phyloP scores from a whole-genome alignment of 225 moss, liverwort and hornwort species.

The Takakia lepidozioides region DNA sequence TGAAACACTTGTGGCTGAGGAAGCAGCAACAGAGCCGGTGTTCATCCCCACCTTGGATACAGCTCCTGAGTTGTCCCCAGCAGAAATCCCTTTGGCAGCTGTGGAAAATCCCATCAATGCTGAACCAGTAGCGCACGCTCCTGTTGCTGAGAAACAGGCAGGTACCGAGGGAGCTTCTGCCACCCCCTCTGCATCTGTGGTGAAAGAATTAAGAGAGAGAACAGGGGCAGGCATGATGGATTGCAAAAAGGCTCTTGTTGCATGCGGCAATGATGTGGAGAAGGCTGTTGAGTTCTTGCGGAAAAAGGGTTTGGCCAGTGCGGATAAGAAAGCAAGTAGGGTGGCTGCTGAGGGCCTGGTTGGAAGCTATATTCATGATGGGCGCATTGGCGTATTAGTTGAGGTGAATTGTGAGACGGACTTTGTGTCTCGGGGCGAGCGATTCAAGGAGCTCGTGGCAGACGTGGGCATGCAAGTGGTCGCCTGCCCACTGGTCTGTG shows the following conservation, averaged over 20 bases:
- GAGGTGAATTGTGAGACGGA: slow-evolving; percentile 97
- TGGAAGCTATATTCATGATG: slow-evolving; percentile 86
- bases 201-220: slow-evolving; percentile 73
- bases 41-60: slow-evolving; percentile 7
- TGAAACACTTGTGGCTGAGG: slow-evolving; percentile 2
- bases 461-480: slow-evolving; percentile 83
- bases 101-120: background rate
- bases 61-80: background rate
- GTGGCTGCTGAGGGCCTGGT: slow-evolving; percentile 84
- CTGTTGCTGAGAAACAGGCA: too few relatives aligned
- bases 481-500: slow-evolving; percentile 22
- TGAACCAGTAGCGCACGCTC: slow-evolving; percentile 1
- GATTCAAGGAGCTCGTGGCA: slow-evolving; percentile 76
- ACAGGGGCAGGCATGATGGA: slow-evolving; percentile 99
- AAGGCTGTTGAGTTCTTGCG: slow-evolving; percentile 72
- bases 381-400: slow-evolving; percentile 76
- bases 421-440: slow-evolving; percentile 65
- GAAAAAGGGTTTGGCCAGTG: slow-evolving; percentile 87
- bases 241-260: slow-evolving; percentile 82
- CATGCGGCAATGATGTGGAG: slow-evolving; percentile 46
- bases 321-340: slow-evolving; percentile 87
- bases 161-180: background rate
- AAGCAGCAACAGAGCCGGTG: slow-evolving; percentile 4
- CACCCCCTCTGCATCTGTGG: slow-evolving; percentile 47
- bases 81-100: background rate